Evolutionary conservation across 257 asterid species (phyloP).

Genomic region (Anisodus acutangulus): DNA sequence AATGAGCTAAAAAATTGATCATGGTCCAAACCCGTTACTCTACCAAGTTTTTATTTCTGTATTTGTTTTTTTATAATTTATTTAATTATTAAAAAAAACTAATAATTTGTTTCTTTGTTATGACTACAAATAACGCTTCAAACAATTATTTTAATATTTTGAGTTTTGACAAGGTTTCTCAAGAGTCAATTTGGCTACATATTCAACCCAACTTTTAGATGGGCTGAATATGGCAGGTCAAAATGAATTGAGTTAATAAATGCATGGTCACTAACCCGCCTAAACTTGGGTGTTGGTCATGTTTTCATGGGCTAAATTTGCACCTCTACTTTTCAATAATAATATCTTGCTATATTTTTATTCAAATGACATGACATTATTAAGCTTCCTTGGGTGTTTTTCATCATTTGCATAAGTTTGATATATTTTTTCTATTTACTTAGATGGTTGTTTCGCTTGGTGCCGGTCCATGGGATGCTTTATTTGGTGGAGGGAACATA

Average conservation of each 20-base stretch:
- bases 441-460: conserved; percentile 98
- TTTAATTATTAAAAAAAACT: too few species aligned
- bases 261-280: not conserved
- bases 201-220: too few species aligned
- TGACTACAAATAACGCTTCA: too few species aligned
- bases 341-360: not conserved
- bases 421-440: not conserved
- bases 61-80: not conserved
- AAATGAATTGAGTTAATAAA: too few species aligned
- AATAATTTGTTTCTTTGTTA: too few species aligned
- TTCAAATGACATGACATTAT: not conserved
- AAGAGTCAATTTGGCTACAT: not conserved
- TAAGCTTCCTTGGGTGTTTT: not conserved
- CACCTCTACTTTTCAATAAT: not conserved
- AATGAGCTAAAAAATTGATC: not conserved
- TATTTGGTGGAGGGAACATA: conserved; percentile 94
- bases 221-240: too few species aligned
- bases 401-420: conserved; percentile 14
- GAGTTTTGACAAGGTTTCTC: not conserved
- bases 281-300: not conserved
- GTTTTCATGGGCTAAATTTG: not conserved
- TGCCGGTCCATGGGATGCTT: conserved; percentile 99
- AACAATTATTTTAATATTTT: too few species aligned
- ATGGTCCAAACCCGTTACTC: not conserved
- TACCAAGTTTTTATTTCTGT: not conserved